Conservation (phyloP, 495 filamentous ascomycete species). For the Penicillium ucsense region DNA sequence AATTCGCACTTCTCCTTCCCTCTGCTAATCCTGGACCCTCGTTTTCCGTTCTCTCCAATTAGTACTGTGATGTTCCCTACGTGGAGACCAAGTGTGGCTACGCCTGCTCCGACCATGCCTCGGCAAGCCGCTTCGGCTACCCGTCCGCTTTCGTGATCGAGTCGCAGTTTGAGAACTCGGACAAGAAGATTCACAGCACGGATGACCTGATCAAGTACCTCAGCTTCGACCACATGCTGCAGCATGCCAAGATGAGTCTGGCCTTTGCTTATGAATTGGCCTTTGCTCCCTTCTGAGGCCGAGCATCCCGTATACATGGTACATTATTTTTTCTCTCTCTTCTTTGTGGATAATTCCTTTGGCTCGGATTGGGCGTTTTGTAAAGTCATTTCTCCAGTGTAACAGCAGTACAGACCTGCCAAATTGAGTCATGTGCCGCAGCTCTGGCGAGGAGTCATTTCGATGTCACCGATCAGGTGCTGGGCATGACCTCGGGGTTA, state of each 20-base stretch:
- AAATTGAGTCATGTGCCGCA: too few species aligned
- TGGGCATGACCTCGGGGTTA: too few species aligned
- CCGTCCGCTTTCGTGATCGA: constrained; percentile 95
- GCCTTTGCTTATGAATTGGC: constrained; percentile 83
- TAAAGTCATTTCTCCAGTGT: not conserved
- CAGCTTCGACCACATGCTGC: constrained; percentile 94
- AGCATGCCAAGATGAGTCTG: constrained; percentile 88
- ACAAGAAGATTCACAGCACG: constrained; percentile 83
- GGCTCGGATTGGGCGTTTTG: constrained; percentile 7
- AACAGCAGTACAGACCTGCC: too few species aligned
- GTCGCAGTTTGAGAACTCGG: constrained; percentile 71
- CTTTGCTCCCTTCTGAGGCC: constrained; percentile 28
- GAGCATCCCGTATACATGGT: not conserved
- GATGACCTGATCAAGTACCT: constrained; percentile 83
- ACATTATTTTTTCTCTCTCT: not conserved
- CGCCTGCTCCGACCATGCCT: constrained; percentile 94
- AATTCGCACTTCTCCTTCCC: not conserved
- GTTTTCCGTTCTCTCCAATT: not conserved
- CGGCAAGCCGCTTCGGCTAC: constrained; percentile 92
- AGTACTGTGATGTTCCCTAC: constrained; percentile 87
- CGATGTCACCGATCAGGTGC: too few species aligned
- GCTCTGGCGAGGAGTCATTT: too few species aligned
- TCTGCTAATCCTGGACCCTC: not conserved
- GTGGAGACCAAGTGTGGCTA: constrained; percentile 93
- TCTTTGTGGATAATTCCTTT: not conserved